These are phyloP conservation scores for Sarocladiaceae sp. DNA, from an alignment of 2,329 filamentous ascomycete genomes.

Conservation along the genomic window DNA sequence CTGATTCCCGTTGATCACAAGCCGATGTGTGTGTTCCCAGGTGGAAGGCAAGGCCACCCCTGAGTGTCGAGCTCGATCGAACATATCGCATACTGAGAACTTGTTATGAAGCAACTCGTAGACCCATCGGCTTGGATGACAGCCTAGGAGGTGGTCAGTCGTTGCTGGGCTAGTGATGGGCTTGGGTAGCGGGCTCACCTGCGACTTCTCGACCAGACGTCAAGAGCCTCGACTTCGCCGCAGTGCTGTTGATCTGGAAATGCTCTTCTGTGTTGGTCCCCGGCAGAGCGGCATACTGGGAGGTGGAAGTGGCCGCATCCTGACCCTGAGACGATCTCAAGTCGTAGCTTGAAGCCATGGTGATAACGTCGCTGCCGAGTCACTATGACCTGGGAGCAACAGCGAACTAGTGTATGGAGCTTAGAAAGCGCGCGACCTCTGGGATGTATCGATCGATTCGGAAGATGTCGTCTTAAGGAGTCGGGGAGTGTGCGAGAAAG, in stretches of 20 bases:
- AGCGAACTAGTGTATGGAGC: too few species aligned
- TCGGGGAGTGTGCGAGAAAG: too few species aligned
- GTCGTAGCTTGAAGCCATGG: neutral
- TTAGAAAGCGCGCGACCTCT: too few species aligned
- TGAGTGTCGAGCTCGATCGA: conserved; percentile 24
- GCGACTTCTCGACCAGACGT: conserved; percentile 1
- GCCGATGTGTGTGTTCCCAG: conserved; percentile 29
- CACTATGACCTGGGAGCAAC: too few species aligned
- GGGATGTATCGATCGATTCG: too few species aligned
- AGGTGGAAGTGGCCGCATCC: neutral
- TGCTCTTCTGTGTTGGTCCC: conserved; percentile 2
- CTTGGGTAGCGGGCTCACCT: neutral
- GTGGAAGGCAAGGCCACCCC: conserved; percentile 23
- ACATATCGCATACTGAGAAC: conserved; percentile 29
- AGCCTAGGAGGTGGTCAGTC: conserved; percentile 19
- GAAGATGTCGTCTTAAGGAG: too few species aligned
- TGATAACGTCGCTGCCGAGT: too few species aligned
- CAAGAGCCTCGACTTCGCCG: neutral
- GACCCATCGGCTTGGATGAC: conserved; percentile 35
- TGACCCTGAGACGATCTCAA: neutral
- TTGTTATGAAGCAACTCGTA: conserved; percentile 32
- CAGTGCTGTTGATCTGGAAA: neutral
- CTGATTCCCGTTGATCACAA: conserved; percentile 34
- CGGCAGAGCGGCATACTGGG: neutral
- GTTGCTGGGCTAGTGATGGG: too few species aligned